Percentiles rank a stretch among this genome's conserved stretches.
Conservation (phyloP, 2,329 filamentous ascomycete genomes). For the Davidsoniella eucalypti region DNA sequence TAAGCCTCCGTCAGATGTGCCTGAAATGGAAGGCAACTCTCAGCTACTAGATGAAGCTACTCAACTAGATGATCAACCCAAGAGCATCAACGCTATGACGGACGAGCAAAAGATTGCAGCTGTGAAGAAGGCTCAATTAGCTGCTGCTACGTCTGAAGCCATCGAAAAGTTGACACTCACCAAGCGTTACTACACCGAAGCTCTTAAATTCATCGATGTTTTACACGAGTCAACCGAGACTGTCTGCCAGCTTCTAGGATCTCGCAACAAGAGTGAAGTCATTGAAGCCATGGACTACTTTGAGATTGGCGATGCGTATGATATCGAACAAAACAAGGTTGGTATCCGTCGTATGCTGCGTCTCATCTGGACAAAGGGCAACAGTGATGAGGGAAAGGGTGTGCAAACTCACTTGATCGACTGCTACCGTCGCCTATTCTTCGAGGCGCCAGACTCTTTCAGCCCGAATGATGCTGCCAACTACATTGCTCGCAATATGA, state of each 20-base stretch:
- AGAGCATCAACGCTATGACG: constrained; percentile 61
- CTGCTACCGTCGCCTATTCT: constrained; percentile 90
- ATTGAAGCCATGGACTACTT: constrained; percentile 99
- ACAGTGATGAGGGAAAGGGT: constrained; percentile 96
- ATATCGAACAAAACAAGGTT: constrained; percentile 78
- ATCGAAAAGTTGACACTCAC: constrained; percentile 79
- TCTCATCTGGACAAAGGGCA: constrained; percentile 98
- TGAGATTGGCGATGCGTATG: constrained; percentile 86
- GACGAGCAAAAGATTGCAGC: constrained; percentile 62
- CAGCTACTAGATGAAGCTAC: constrained; percentile 79
- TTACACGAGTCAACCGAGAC: constrained; percentile 66
- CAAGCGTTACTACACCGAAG: constrained; percentile 82
- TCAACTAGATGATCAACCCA: constrained; percentile 47
- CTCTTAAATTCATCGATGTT: constrained; percentile 82
- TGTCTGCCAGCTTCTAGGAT: constrained; percentile 76
- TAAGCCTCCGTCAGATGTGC: constrained; percentile 58
- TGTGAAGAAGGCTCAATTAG: constrained; percentile 65
- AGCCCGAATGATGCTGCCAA: constrained; percentile 80
- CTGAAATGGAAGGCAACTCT: constrained; percentile 59
- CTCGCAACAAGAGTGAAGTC: constrained; percentile 94
- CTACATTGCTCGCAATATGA: constrained; percentile 96
- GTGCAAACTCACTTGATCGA: constrained; percentile 95
- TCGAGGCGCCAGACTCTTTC: constrained; percentile 82
- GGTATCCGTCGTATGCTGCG: constrained; percentile 93
- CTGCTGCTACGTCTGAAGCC: constrained; percentile 75